Base-by-base conservation (phyloP, 176 grass and related monocot species). In the Zoysia pacifica region DNA sequence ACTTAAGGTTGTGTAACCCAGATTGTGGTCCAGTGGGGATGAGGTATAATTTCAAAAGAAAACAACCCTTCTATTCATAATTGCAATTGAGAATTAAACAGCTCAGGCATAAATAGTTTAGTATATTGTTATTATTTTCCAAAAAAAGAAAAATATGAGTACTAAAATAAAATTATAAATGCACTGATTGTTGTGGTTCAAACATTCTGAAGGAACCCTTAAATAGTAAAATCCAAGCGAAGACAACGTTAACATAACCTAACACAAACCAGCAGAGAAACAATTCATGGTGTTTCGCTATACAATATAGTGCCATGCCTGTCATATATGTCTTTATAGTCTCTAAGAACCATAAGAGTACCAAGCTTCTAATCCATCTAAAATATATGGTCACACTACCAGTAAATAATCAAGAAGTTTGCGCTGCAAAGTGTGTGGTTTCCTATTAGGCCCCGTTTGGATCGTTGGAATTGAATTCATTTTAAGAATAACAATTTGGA, bases 31-130 rank as follows among this genome's bases (percentile, higher is more conserved):
- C 16, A n/a, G 48, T 47, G 40, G 13, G 2, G 54, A 46, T 49
- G 20, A 64, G 5, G 11, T 65, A 48, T 62, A 64, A 42, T 55
- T 84, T 84, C 12, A 70, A 78, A 84, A 64, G 40, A 47, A 40
- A 70, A 70, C 42, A 55, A 7, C 52, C 37, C 49, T 74, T 73
- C 4, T 54, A 78, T 16, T 15, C n/a, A 42, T 36, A 53, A 58
- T 5, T 7, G 66, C 41, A 28, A 64, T 1, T 46, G 51, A 53
- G 45, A 72, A 43, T 48, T 18, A 59, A 72, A 58, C 36, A 65
- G 28, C 48, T 44, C n/a, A 10, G 3, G 6, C 43, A 67, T 38
- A 61, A 50, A 15, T 35, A 68, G 52, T 36, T 8, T 5, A 58
- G 8, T 7, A 81, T 65, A 20, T 53, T 41, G 28, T 9, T 58